phyloP scores from a whole-genome alignment of 1,284 basidiomycete species.

The Moniliella sp. region DNA sequence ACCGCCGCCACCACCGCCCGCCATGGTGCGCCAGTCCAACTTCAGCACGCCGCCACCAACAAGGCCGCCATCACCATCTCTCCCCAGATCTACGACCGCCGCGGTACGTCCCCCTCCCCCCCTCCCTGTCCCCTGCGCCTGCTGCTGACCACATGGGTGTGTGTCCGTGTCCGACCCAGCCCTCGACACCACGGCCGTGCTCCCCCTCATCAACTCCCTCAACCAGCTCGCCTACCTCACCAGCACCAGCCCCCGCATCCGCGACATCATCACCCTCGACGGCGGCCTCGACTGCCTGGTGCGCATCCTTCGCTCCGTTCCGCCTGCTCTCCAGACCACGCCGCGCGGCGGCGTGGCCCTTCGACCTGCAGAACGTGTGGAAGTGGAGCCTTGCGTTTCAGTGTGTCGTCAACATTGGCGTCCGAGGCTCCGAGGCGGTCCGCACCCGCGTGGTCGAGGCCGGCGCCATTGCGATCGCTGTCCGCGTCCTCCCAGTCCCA shows the following conservation, averaged over 20 bases:
- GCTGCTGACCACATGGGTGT: background rate
- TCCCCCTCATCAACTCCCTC: constrained; percentile 86
- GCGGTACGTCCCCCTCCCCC: constrained; percentile 45
- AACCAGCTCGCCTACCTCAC: constrained; percentile 91
- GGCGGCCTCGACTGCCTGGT: constrained; percentile 88
- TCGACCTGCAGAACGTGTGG: constrained; percentile 29
- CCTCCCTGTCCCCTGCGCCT: background rate
- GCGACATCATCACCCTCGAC: constrained; percentile 92
- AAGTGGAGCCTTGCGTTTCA: constrained; percentile 52
- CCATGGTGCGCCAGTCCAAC: constrained; percentile 76
- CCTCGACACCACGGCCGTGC: constrained; percentile 68
- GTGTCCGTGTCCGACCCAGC: constrained; percentile 40
- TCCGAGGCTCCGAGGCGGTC: constrained; percentile 66
- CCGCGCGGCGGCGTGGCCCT: constrained; percentile 9
- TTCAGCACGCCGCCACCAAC: constrained; percentile 80
- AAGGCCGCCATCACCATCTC: constrained; percentile 84
- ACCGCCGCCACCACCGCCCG: too few species aligned
- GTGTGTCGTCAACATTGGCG: constrained; percentile 90
- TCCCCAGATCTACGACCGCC: constrained; percentile 75
- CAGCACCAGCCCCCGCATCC: constrained; percentile 83
- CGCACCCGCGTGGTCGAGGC: constrained; percentile 82
- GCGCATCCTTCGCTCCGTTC: constrained; percentile 42
- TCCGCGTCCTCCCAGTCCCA: constrained; percentile 73
- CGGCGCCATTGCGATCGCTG: constrained; percentile 78
- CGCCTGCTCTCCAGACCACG: constrained; percentile 8